Conservation (phyloP, 1,284 basidiomycete genomes). For the Leccinum brunneo-olivaceum region DNA sequence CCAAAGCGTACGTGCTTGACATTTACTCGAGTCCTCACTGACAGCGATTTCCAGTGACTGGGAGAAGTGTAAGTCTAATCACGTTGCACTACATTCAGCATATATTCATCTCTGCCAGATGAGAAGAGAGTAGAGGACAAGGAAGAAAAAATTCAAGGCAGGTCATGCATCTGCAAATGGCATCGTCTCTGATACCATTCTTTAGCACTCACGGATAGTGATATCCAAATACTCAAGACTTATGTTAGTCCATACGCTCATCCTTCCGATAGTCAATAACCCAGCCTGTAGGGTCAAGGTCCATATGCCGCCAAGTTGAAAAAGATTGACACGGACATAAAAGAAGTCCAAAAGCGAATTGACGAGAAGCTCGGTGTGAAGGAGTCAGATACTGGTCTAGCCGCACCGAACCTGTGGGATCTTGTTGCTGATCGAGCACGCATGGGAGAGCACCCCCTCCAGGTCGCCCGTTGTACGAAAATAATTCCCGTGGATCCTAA, state of each 20-base stretch:
- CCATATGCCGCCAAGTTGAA: constrained; percentile 90
- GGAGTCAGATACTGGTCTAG: constrained; percentile 97
- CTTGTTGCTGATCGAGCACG: constrained; percentile 81
- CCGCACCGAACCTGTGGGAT: constrained; percentile 96
- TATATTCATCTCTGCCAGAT: constrained; percentile 38
- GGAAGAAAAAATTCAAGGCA: constrained; percentile 89
- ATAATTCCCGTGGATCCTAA: constrained; percentile 83
- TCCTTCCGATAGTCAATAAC: constrained; percentile 1
- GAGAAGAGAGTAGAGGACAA: constrained; percentile 79
- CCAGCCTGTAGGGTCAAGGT: constrained; percentile 78
- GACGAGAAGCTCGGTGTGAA: constrained; percentile 98
- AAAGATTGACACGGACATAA: constrained; percentile 88
- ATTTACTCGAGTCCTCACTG: constrained; percentile 1
- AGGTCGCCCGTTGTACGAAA: constrained; percentile 98
- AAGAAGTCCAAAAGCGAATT: constrained; percentile 94
- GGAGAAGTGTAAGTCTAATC: constrained; percentile 78
- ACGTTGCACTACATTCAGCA: background rate
- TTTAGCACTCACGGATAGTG: constrained; percentile 90
- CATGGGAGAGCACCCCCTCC: constrained; percentile 90
- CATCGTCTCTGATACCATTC: constrained; percentile 10
- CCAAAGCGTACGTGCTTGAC: constrained; percentile 61
- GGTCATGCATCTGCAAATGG: constrained; percentile 24
- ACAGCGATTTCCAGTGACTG: constrained; percentile 62
- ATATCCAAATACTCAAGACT: constrained; percentile 98
- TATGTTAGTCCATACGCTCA: constrained; percentile 51